Conservation (phyloP, 2,329 filamentous ascomycete species). For the Phyllosticta citriasiana region DNA sequence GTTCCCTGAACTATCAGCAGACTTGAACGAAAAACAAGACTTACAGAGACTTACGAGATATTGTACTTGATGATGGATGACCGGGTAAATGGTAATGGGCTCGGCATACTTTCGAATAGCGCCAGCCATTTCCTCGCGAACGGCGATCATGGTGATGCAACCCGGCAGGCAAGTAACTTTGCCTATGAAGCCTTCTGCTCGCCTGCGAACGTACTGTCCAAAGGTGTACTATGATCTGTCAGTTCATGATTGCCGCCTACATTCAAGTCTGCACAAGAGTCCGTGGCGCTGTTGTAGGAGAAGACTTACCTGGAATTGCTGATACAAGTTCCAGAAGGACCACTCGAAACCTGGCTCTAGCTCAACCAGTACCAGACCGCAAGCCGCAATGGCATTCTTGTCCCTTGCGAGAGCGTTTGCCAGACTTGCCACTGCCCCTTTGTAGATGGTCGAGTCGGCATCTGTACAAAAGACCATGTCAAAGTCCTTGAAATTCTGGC, state of each 20-base stretch:
- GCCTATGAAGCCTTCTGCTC: slow-evolving; percentile 15
- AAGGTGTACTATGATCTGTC: slow-evolving; percentile 12
- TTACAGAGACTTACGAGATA: slow-evolving; percentile 11
- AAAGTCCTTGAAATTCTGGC: slow-evolving; percentile 12
- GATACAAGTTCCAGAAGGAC: slow-evolving; percentile 18
- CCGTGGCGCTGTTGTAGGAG: background rate
- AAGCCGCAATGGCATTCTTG: slow-evolving; percentile 16
- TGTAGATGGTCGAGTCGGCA: slow-evolving; percentile 16
- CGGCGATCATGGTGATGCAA: slow-evolving; percentile 18
- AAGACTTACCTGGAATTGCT: slow-evolving; percentile 15
- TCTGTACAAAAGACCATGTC: slow-evolving; percentile 18
- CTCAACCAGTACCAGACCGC: slow-evolving; percentile 16
- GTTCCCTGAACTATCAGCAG: slow-evolving; percentile 11
- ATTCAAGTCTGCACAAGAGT: background rate
- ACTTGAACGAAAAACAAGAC: too few relatives aligned
- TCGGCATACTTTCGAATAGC: slow-evolving; percentile 17
- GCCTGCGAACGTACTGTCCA: slow-evolving; percentile 16
- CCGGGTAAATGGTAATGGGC: slow-evolving; percentile 15
- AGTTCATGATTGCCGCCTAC: background rate
- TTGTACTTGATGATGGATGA: slow-evolving; percentile 17
- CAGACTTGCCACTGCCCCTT: slow-evolving; percentile 15
- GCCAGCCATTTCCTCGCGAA: slow-evolving; percentile 16
- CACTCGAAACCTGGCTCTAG: slow-evolving; percentile 17
- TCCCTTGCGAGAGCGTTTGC: slow-evolving; percentile 14
- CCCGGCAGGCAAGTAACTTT: slow-evolving; percentile 18